Evolutionary conservation across 768 basidiomycete species (phyloP), one percentile per base, ranked within the genome.

Genomic region (Coprinopsis strossmayeri): DNA sequence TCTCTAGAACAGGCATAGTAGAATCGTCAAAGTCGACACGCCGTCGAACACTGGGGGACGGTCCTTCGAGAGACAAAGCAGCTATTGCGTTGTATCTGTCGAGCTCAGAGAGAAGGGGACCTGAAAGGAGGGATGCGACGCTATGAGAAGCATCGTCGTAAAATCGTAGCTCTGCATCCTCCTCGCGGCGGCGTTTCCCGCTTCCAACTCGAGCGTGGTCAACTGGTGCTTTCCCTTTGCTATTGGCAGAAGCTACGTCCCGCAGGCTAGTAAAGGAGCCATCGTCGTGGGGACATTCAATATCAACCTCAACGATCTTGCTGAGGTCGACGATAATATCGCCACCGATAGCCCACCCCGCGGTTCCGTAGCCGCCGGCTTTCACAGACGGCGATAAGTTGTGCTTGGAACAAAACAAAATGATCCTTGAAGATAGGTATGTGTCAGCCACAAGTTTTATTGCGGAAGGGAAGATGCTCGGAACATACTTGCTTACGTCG

Each of bases 311-410:
- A 45, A 71, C 70, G 43, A 96, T 67, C 56, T 74, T 78, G 57
- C 74, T 78, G 41, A 95, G 66, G 66, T 95, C 93, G 55, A 94
- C 64, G 59, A 95, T 82, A 49, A 95, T 71, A 57, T 94, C 85
- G 30, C 93, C 93, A 13, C 81, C 82, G 46, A 94, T 78, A 40
- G 89, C 80, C 87, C 91, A 91, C 1, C 91, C 92, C 9, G 84
- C 89, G 1, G 88, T 93, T 4, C 91, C 93, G 60, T 87, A 93
- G 0, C 93, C 93, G 21, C 93, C 93, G 1, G 89, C 87, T 61
- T 91, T 92, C 57, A 92, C 76, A 7, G 89, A 91, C 3, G 86
- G 78, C 9, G 84, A 81, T 2, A 94, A 68, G 0, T 67, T 66
- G 58, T 91, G 73, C 46, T 79, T 78, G n/a, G 61, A 65, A 59